Base-by-base conservation (phyloP, 306 rosid species). In the Acmispon strigosus region DNA sequence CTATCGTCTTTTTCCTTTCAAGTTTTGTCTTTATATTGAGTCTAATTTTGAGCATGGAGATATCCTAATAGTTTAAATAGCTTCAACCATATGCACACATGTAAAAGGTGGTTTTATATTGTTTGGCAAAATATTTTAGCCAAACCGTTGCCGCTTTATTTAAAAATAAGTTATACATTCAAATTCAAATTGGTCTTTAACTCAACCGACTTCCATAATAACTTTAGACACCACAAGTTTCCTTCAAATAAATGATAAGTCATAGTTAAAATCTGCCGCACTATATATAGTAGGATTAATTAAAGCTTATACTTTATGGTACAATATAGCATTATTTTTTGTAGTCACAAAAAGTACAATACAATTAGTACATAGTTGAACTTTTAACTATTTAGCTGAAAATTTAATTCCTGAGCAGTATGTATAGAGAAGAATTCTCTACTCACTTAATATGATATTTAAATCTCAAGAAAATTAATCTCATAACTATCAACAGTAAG, bases 171-270 rank as follows among this genome's bases (percentile, higher is more conserved):
- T 15, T 45, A 24, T 43, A 8, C 4, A n/a, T 44, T 45, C 19
- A 62, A 52, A 49, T 4, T 24, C 19, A 62, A 52, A 49, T 4
- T 24, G 12, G 22, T 43, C 52, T 43, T 17, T 68, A 41, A 43
- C 18, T 19, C 51, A 67, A 54, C 53, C 32, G 10, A 74, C 56
- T 44, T 29, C 8, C 44, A 29, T 9, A 61, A 39, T 6, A 3
- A 47, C 45, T 19, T 32, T 32, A 76, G 62, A n/a, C n/a, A n/a
- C n/a, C n/a, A n/a, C n/a, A n/a, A n/a, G n/a, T n/a, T 47, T 58
- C 36, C 63, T 24, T 68, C 39, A 20, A 57, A 20, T 76, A 58
- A 47, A 67, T 66, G 9, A 45, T 55, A 15, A 55, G 65, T 62
- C 6, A 19, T 22, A 14, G 29, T 51, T 36, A 73, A 49, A 8